Percentiles rank a stretch among this genome's conserved stretches.
Conservation (phyloP, 176 grass and related monocot species). For the Chloris gayana region DNA sequence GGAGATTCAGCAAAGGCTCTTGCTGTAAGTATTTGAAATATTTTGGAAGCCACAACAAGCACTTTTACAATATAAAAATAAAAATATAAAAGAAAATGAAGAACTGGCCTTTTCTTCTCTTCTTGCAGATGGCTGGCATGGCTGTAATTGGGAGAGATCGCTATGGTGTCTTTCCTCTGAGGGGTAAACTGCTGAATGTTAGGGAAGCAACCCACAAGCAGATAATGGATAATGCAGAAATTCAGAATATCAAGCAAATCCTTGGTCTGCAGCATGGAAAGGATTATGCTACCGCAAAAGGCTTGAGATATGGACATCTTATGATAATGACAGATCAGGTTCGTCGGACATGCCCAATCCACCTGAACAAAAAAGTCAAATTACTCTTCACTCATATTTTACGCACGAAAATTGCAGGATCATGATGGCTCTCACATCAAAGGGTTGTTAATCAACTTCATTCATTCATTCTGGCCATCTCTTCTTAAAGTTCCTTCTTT, state of each 20-base stretch:
- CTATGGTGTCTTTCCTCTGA: conserved; percentile 93
- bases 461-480: conserved; percentile 88
- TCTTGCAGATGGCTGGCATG: conserved; percentile 80
- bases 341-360: background rate
- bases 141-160: conserved; percentile 66
- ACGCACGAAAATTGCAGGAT: conserved; percentile 46
- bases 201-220: conserved; percentile 87
- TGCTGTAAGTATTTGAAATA: conserved; percentile 57
- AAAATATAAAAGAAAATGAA: too few relatives aligned
- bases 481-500: conserved; percentile 80
- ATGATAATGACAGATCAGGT: conserved; percentile 99
- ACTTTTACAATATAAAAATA: too few relatives aligned
- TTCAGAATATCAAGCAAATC: conserved; percentile 90
- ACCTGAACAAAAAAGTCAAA: background rate
- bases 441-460: conserved; percentile 85
- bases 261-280: conserved; percentile 91
- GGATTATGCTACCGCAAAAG: conserved; percentile 69
- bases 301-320: conserved; percentile 94
- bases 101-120: background rate
- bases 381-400: conserved; percentile 18
- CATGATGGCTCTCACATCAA: conserved; percentile 97
- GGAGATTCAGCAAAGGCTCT: conserved; percentile 97
- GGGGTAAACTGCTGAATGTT: conserved; percentile 89
- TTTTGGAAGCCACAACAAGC: background rate
- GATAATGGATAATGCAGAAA: conserved; percentile 83